Percentiles rank a stretch among this genome's conserved stretches.
These are phyloP conservation scores for Pichia norvegensis DNA, from an alignment of 1,139 yeast species.

Conservation along the genomic window DNA sequence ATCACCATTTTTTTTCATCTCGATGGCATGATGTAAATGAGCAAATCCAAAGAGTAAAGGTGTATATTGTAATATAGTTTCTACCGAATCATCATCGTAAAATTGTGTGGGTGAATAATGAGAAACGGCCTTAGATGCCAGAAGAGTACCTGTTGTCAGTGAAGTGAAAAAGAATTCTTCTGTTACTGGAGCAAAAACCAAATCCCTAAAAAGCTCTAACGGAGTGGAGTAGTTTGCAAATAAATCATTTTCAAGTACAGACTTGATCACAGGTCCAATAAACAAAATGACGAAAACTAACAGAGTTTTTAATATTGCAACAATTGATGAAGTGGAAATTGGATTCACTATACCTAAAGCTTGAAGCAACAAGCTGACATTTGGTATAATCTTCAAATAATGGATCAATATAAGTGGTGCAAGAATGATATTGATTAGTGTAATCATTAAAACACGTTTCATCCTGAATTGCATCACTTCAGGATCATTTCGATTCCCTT, in stretches of 20 bases:
- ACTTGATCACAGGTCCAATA: conserved; percentile 48
- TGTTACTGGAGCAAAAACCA: conserved; percentile 73
- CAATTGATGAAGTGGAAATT: conserved; percentile 12
- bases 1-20: conserved; percentile 31
- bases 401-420: conserved; percentile 26
- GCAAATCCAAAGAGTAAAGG: conserved; percentile 86
- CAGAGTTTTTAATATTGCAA: conserved; percentile 18
- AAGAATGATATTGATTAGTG: conserved; percentile 22
- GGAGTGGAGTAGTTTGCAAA: conserved; percentile 18
- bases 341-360: conserved; percentile 14
- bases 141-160: conserved; percentile 40
- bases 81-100: background rate
- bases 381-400: conserved; percentile 12
- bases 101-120: conserved; percentile 9
- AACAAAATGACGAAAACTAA: conserved; percentile 29
- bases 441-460: conserved; percentile 24
- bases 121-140: conserved; percentile 21
- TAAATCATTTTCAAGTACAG: conserved; percentile 29
- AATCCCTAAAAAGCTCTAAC: conserved; percentile 36
- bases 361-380: conserved; percentile 1
- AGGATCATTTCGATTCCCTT: conserved; percentile 36
- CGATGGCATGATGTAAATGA: conserved; percentile 79
- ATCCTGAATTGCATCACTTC: conserved; percentile 32
- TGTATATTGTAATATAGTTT: conserved; percentile 27
- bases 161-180: conserved; percentile 82